Percentiles rank a stretch among this genome's conserved stretches.
phyloP scores from a whole-genome alignment of 2,329 filamentous ascomycete genomes.

The Alternaria metachromatica region DNA sequence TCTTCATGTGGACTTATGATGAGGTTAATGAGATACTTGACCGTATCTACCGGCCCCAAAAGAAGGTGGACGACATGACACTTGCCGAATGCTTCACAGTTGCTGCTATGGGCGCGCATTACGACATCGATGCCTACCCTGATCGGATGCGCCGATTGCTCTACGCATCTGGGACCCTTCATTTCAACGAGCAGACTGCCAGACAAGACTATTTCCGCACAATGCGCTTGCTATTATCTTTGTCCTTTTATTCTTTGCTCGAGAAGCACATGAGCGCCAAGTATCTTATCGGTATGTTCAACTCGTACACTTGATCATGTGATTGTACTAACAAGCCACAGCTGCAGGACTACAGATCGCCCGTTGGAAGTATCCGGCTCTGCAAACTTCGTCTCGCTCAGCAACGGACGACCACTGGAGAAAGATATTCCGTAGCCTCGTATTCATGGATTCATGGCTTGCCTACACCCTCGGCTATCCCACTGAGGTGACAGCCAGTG shows the following conservation, averaged over 20 bases:
- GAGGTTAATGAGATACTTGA: slow-evolving; percentile 44
- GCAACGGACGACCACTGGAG: slow-evolving; percentile 28
- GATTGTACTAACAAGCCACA: slow-evolving; percentile 15
- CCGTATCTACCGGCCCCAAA: slow-evolving; percentile 41
- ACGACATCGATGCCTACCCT: slow-evolving; percentile 45
- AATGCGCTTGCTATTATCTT: slow-evolving; percentile 44
- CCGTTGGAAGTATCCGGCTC: slow-evolving; percentile 37
- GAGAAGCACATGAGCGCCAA: slow-evolving; percentile 50
- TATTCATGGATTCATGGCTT: slow-evolving; percentile 51
- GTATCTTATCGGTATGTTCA: slow-evolving; percentile 44
- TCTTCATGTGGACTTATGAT: slow-evolving; percentile 45
- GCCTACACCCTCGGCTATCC: slow-evolving; percentile 48
- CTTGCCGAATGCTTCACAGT: slow-evolving; percentile 46
- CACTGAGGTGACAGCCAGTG: slow-evolving; percentile 38
- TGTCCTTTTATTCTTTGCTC: slow-evolving; percentile 46
- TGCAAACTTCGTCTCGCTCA: slow-evolving; percentile 5
- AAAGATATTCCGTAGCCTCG: slow-evolving; percentile 42
- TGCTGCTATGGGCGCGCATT: slow-evolving; percentile 48
- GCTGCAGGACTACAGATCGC: slow-evolving; percentile 47
- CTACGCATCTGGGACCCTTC: slow-evolving; percentile 43
- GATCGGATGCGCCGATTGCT: slow-evolving; percentile 39
- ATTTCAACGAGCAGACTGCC: slow-evolving; percentile 43
- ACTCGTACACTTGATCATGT: background rate
- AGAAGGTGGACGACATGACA: slow-evolving; percentile 38
- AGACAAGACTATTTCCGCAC: slow-evolving; percentile 40